A percentile compares a stretch with the other conserved stretches of the same genome.
These are phyloP conservation scores for Penicillium aurantiogriseum DNA, from an alignment of 2,329 filamentous ascomycete species.

Conservation along the genomic window DNA sequence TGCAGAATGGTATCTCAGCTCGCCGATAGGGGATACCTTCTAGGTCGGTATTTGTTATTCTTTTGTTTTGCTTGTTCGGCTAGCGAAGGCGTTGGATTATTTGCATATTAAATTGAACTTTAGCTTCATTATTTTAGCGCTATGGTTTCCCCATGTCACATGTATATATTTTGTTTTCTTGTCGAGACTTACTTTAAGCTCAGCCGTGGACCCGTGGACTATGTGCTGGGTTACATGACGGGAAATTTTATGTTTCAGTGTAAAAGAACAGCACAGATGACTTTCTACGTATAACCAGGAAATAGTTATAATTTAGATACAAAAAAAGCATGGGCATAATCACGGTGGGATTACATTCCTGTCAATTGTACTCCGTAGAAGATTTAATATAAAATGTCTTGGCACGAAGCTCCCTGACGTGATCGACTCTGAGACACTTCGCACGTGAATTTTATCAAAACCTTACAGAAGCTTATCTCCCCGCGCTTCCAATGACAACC, in stretches of 20 bases:
- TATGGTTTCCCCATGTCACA: not conserved
- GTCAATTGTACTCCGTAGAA: not conserved
- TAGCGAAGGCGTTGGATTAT: not conserved
- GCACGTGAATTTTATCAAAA: not conserved
- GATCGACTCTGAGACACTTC: not conserved
- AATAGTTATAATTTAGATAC: not conserved
- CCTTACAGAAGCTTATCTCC: not conserved
- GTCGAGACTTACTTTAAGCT: not conserved
- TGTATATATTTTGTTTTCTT: not conserved
- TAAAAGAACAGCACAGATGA: not conserved
- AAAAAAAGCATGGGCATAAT: too few relatives aligned
- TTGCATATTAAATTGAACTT: not conserved
- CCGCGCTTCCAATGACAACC: not conserved
- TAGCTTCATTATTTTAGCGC: not conserved
- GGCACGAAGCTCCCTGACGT: not conserved
- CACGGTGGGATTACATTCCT: too few relatives aligned
- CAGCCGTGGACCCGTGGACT: not conserved
- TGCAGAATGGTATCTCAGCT: not conserved
- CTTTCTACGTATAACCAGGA: not conserved
- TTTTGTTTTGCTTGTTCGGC: not conserved
- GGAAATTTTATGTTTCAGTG: not conserved
- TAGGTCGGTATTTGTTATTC: not conserved
- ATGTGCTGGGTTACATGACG: not conserved
- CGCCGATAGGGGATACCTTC: not conserved
- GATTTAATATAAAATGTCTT: not conserved